phyloP scores from a whole-genome alignment of 305 asterid species.

The Stenogyne calaminthoides region DNA sequence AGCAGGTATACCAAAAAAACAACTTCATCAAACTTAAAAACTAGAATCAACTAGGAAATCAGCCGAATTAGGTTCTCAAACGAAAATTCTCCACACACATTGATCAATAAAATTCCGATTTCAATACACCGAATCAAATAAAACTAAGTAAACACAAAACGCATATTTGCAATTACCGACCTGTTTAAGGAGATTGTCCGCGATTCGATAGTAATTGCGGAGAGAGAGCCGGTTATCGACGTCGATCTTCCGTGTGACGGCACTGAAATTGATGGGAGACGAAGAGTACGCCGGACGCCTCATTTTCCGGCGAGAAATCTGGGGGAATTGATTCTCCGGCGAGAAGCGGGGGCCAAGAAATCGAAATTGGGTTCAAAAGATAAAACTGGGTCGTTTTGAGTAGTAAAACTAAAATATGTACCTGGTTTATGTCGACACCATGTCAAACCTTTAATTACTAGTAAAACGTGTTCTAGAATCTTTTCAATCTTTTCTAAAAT shows the following conservation, averaged over 20 bases:
- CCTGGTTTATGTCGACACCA: constrained; percentile 32
- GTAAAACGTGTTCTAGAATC: too few species aligned
- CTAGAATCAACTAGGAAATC: constrained; percentile 20
- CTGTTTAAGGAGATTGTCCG: constrained; percentile 89
- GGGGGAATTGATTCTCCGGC: constrained; percentile 39
- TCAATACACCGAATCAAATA: background rate
- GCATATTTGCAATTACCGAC: constrained; percentile 33
- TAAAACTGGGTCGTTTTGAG: constrained; percentile 37
- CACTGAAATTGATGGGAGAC: constrained; percentile 52
- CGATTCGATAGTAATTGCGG: constrained; percentile 84
- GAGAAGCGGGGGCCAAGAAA: constrained; percentile 26
- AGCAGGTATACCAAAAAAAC: background rate
- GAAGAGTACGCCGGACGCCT: constrained; percentile 63
- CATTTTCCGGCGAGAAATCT: constrained; percentile 45
- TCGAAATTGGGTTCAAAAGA: constrained; percentile 16
- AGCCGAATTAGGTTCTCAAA: constrained; percentile 13
- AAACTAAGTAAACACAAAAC: background rate
- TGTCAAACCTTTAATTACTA: constrained; percentile 7
- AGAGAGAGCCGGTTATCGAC: constrained; percentile 80
- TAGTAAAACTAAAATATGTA: background rate
- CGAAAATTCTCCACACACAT: background rate
- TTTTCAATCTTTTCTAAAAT: too few species aligned
- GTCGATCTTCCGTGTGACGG: constrained; percentile 60
- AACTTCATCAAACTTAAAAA: constrained; percentile 16
- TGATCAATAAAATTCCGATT: background rate